Conservation (phyloP, 2,329 filamentous ascomycete species). For the Clarireedia paspali region DNA sequence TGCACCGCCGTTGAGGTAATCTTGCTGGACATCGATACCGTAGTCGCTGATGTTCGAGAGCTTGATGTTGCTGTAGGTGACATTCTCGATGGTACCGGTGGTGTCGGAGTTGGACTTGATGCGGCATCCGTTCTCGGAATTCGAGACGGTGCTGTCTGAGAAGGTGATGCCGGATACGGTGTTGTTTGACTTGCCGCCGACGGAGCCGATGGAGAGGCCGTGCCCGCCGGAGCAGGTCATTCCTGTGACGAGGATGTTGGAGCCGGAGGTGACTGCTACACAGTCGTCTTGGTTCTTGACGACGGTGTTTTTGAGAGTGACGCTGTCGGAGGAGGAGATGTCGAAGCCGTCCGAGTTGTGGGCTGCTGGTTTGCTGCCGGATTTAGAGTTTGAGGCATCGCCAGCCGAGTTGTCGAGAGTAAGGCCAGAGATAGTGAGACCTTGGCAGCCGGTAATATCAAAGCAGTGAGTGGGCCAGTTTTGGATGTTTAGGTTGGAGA, state of each 20-base stretch:
- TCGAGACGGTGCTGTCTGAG: slow-evolving; percentile 36
- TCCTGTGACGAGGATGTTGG: slow-evolving; percentile 24
- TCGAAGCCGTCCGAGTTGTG: slow-evolving; percentile 51
- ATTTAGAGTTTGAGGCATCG: slow-evolving; percentile 27
- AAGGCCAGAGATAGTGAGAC: slow-evolving; percentile 40
- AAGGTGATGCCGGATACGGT: slow-evolving; percentile 45
- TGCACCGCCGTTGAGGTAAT: slow-evolving; percentile 33
- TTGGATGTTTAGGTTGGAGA: slow-evolving; percentile 42
- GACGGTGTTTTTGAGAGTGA: slow-evolving; percentile 42
- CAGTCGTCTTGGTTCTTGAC: slow-evolving; percentile 55
- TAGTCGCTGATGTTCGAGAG: slow-evolving; percentile 38
- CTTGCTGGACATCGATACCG: slow-evolving; percentile 49
- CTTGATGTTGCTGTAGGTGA: slow-evolving; percentile 46
- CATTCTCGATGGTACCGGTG: slow-evolving; percentile 34
- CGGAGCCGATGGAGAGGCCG: slow-evolving; percentile 50
- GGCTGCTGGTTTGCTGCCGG: slow-evolving; percentile 19
- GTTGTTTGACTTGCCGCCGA: slow-evolving; percentile 48
- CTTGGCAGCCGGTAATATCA: slow-evolving; percentile 35
- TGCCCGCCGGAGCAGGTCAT: slow-evolving; percentile 26
- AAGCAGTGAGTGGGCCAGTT: slow-evolving; percentile 49
- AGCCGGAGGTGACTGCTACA: slow-evolving; percentile 49
- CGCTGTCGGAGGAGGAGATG: slow-evolving; percentile 36
- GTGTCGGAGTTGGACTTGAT: slow-evolving; percentile 32
- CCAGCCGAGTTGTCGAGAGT: slow-evolving; percentile 51
- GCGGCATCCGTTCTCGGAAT: slow-evolving; percentile 44